Percentiles rank a stretch among this genome's conserved stretches.
Conservation (phyloP, 805 yeast species). For the Schwanniomyces vanrijiae region DNA sequence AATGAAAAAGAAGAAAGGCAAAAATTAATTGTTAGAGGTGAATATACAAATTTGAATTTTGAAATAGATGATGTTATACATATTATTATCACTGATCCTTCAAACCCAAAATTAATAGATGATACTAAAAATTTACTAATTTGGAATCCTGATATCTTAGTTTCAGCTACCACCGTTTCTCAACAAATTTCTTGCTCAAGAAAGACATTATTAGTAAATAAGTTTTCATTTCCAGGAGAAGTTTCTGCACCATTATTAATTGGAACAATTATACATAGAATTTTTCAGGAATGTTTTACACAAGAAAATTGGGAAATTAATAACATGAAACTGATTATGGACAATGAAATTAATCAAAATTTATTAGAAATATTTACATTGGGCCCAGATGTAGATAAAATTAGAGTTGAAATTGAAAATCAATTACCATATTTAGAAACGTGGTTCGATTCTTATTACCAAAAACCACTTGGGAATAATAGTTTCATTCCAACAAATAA, state of each 20-base stretch:
- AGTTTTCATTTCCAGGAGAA: constrained; percentile 64
- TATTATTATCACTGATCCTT: constrained; percentile 47
- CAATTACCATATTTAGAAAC: constrained; percentile 53
- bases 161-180: constrained; percentile 81
- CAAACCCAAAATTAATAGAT: constrained; percentile 48
- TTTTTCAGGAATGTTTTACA: constrained; percentile 62
- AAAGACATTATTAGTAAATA: constrained; percentile 58
- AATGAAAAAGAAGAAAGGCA: constrained; percentile 29
- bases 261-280: constrained; percentile 81
- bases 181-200: constrained; percentile 74
- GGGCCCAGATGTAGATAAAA: constrained; percentile 45
- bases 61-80: constrained; percentile 59
- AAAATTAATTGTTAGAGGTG: constrained; percentile 59
- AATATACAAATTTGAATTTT: constrained; percentile 54
- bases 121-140: constrained; percentile 62
- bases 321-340: constrained; percentile 38
- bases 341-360: constrained; percentile 41
- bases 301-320: constrained; percentile 33
- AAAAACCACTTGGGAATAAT: constrained; percentile 9
- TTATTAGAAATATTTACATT: constrained; percentile 56
- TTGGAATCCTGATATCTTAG: constrained; percentile 78
- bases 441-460: constrained; percentile 52
- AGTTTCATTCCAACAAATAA: constrained; percentile 24
- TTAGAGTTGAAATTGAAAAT: constrained; percentile 41
- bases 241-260: constrained; percentile 62